Evolutionary conservation across 2,329 filamentous ascomycete species (phyloP), one percentile per base, ranked within the genome.

Genomic region (Fusarium marasasianum): DNA sequence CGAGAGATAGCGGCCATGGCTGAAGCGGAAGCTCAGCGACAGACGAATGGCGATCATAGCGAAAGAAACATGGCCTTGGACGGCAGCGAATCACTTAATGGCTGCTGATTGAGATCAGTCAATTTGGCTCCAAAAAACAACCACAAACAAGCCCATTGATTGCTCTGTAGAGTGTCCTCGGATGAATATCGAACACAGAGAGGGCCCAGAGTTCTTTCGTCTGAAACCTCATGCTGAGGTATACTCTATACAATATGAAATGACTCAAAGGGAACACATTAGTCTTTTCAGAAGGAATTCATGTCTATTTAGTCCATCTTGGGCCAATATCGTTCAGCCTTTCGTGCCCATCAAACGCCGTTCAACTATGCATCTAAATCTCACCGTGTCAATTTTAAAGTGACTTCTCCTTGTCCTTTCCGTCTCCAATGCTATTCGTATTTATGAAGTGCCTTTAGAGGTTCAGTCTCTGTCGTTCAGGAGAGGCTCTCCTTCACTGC

Each of bases 201-300:
- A 37, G 1, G 8, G 2, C 35, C 1, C 8, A 18, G 4, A 10
- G 0, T 35, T 35, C 35, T 0, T 37, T 18, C 8, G 4, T 45
- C 11, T 2, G 2, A 4, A 7, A 13, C 17, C 24, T 26, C 17
- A 45, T 45, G 15, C 43, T 6, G 15, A 8, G 18, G 7, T 5
- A 26, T 26, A 26, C 24, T 5, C 6, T 26, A 26, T 26, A 26
- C 26, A 7, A 26, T 7, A 26, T 1, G 26, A 8, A 18, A 8
- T 18, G 1, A 6, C 5, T 18, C 7, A 26, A 18, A 24, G n/a
- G 8, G 6, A 8, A 4, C 15, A 24, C 9, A 14, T 4, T 1
- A 7, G 4, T 20, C 20, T 40, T 8, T 8, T 35, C 12, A 40
- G 41, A 22, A 15, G 12, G 18, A 29, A 29, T 5, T 29, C 12